These are phyloP conservation scores for Termitomyces sp. DNA, from an alignment of 768 basidiomycete species.

Conservation along the genomic window DNA sequence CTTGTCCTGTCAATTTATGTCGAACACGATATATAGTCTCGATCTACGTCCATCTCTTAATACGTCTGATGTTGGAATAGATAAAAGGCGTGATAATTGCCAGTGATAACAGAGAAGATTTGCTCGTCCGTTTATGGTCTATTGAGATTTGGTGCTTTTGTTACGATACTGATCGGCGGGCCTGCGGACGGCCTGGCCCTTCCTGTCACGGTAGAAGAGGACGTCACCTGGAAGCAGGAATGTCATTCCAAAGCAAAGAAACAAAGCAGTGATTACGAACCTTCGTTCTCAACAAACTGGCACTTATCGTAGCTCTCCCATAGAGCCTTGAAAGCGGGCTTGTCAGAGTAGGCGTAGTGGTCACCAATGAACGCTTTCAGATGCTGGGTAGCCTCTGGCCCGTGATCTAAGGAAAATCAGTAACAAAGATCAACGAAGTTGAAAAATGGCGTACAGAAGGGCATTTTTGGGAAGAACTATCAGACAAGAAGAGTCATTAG, in stretches of 20 bases:
- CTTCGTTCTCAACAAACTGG: slow-evolving; percentile 56
- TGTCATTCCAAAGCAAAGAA: not conserved
- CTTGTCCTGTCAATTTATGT: too few species aligned
- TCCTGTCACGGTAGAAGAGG: too few species aligned
- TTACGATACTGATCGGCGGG: too few species aligned
- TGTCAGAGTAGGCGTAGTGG: slow-evolving; percentile 42
- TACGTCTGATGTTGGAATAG: too few species aligned
- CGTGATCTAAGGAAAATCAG: slow-evolving; percentile 36
- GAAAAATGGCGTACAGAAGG: slow-evolving; percentile 40
- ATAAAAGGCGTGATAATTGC: too few species aligned
- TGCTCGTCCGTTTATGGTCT: too few species aligned
- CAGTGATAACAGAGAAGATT: too few species aligned
- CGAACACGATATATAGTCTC: too few species aligned
- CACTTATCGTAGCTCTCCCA: slow-evolving; percentile 56
- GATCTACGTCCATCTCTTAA: too few species aligned
- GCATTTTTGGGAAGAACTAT: slow-evolving; percentile 59
- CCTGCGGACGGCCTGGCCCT: too few species aligned
- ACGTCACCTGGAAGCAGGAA: not conserved
- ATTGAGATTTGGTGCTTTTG: too few species aligned
- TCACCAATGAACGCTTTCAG: slow-evolving; percentile 47
- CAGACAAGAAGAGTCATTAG: not conserved
- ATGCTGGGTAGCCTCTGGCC: slow-evolving; percentile 47
- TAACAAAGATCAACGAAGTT: not conserved
- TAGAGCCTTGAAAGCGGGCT: slow-evolving; percentile 40
- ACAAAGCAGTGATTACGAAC: slow-evolving; percentile 16